phyloP scores from a whole-genome alignment of 2,329 filamentous ascomycete genomes.

The Xylaria multiplex region DNA sequence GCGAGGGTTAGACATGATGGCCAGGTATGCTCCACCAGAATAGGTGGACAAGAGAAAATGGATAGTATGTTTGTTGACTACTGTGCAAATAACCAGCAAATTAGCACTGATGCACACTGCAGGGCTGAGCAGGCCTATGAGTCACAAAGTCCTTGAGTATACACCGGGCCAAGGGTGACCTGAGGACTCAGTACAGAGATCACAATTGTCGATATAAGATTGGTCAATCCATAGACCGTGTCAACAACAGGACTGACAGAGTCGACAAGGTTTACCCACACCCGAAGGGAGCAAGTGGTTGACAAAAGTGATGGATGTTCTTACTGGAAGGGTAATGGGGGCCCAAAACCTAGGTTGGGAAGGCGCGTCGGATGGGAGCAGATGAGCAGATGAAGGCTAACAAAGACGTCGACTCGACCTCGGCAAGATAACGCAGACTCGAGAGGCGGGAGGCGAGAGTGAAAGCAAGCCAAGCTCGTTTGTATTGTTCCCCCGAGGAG shows the following conservation, averaged over 20 bases:
- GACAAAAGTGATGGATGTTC: slow-evolving; percentile 25
- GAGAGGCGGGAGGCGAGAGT: slow-evolving; percentile 7
- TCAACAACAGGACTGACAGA: slow-evolving; percentile 14
- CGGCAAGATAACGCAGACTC: slow-evolving; percentile 26
- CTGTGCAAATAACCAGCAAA: slow-evolving; percentile 44
- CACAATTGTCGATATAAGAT: slow-evolving; percentile 42
- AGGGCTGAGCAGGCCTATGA: slow-evolving; percentile 46
- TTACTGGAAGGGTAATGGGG: slow-evolving; percentile 33
- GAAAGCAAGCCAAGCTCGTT: slow-evolving; percentile 20
- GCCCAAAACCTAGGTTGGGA: slow-evolving; percentile 10
- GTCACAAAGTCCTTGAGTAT: slow-evolving; percentile 46
- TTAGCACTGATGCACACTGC: slow-evolving; percentile 48
- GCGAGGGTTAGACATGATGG: slow-evolving; percentile 62
- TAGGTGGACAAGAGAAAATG: slow-evolving; percentile 37
- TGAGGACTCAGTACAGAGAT: slow-evolving; percentile 42
- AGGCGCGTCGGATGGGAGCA: slow-evolving; percentile 16
- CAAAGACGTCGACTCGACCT: slow-evolving; percentile 37
- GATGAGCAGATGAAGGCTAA: background rate
- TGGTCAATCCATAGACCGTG: slow-evolving; percentile 42
- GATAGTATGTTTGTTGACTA: slow-evolving; percentile 38
- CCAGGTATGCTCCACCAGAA: slow-evolving; percentile 41
- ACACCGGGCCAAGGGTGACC: slow-evolving; percentile 44
- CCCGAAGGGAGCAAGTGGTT: slow-evolving; percentile 3
- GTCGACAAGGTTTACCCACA: background rate
- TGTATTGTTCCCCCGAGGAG: slow-evolving; percentile 19